These are phyloP conservation scores for Pythium volutum DNA, from an alignment of 352 stramenopile genomes.

Conservation along the genomic window DNA sequence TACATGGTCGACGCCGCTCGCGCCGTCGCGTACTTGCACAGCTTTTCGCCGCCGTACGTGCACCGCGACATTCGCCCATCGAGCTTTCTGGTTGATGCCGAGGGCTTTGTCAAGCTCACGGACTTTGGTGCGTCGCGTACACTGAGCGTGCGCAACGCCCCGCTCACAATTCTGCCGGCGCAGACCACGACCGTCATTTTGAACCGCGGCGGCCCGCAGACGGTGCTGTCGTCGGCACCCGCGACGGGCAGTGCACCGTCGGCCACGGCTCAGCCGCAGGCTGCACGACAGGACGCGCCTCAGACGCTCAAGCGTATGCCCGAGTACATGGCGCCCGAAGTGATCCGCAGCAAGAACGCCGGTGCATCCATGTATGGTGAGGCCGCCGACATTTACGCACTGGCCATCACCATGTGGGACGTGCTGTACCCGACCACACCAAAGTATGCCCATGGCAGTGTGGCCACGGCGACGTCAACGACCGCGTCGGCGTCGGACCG, in stretches of 20 bases:
- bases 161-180: background rate
- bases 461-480: background rate
- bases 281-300: background rate
- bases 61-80: conserved; percentile 52
- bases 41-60: conserved; percentile 42
- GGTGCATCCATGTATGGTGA: conserved; percentile 34
- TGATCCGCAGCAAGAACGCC: conserved; percentile 32
- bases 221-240: conserved; percentile 1
- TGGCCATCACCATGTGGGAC: conserved; percentile 55
- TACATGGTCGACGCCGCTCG: conserved; percentile 46
- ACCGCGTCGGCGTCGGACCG: background rate
- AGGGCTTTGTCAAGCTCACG: conserved; percentile 42
- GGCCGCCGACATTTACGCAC: conserved; percentile 40
- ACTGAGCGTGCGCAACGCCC: conserved; percentile 11
- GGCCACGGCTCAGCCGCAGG: background rate
- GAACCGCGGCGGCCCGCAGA: background rate
- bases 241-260: background rate
- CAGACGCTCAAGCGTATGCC: conserved; percentile 33
- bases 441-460: conserved; percentile 25
- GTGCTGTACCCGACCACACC: conserved; percentile 27
- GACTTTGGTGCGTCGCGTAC: conserved; percentile 54
- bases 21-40: conserved; percentile 44
- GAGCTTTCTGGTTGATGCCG: conserved; percentile 54
- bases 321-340: conserved; percentile 57
- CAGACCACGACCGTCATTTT: background rate